A percentile compares a stretch with the other conserved stretches of the same genome.
phyloP scores from a whole-genome alignment of 768 basidiomycete species.

The Asterophora parasitica region DNA sequence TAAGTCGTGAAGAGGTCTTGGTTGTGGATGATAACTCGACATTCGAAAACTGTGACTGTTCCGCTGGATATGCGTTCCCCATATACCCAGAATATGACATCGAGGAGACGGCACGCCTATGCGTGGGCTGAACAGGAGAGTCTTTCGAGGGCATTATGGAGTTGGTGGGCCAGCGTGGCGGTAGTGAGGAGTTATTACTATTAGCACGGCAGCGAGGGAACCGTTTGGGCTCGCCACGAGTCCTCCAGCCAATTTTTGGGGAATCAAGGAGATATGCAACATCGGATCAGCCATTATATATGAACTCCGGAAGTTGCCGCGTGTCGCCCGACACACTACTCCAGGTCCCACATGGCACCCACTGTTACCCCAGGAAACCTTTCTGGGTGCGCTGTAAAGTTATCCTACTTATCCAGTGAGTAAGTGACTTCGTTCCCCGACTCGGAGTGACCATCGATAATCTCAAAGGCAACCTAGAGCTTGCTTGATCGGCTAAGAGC shows the following conservation, averaged over 20 bases:
- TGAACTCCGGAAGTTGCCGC: constrained; percentile 3
- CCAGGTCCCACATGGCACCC: no score
- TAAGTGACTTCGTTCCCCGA: no score
- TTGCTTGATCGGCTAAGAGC: no score
- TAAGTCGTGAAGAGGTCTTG: constrained; percentile 21
- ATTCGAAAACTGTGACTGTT: constrained; percentile 3
- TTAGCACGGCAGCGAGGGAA: constrained; percentile 1
- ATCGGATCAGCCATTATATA: neutral
- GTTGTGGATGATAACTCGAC: constrained; percentile 9
- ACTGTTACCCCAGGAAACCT: no score
- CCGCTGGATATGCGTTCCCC: neutral
- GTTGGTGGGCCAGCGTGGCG: neutral
- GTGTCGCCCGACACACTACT: no score
- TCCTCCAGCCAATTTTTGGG: neutral
- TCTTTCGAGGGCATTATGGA: constrained; percentile 14
- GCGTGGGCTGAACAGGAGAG: constrained; percentile 11
- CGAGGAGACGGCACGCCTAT: constrained; percentile 12
- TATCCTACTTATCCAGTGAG: no score
- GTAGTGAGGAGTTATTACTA: neutral
- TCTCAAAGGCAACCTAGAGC: no score
- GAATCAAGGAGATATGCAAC: constrained; percentile 1
- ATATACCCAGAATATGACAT: constrained; percentile 5
- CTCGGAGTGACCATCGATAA: no score
- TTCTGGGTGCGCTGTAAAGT: no score
- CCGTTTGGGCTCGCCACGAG: constrained; percentile 5